These are phyloP conservation scores for Arthroderma sp. DNA, from an alignment of 2,329 filamentous ascomycete species.

Conservation along the genomic window DNA sequence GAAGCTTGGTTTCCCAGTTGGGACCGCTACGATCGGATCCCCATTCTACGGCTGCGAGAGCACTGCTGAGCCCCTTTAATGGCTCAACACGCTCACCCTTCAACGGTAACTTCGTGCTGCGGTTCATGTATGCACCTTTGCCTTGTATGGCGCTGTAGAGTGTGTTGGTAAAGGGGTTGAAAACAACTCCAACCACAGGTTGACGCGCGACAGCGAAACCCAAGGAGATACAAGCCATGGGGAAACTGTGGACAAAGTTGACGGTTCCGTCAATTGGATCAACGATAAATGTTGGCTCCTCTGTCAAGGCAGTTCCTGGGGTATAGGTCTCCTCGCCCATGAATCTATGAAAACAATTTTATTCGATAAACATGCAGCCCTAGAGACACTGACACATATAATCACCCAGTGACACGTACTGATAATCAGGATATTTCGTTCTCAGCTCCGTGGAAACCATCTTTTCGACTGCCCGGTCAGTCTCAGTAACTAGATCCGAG, in stretches of 20 bases:
- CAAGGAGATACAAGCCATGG: conserved; percentile 46
- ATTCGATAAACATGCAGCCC: background rate
- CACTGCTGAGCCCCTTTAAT: conserved; percentile 36
- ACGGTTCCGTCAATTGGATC: conserved; percentile 54
- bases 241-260: conserved; percentile 51
- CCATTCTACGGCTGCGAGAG: conserved; percentile 49
- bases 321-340: conserved; percentile 50
- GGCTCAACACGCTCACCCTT: conserved; percentile 29
- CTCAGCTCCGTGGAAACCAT: conserved; percentile 41
- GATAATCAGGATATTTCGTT: conserved; percentile 40
- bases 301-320: conserved; percentile 38
- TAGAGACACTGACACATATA: background rate
- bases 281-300: conserved; percentile 46
- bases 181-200: conserved; percentile 47
- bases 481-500: conserved; percentile 51
- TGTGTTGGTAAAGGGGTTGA: conserved; percentile 45
- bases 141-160: conserved; percentile 45
- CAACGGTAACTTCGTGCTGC: conserved; percentile 32
- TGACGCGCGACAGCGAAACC: conserved; percentile 39
- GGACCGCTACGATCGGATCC: conserved; percentile 43
- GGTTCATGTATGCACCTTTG: conserved; percentile 39
- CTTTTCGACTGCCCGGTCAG: conserved; percentile 48
- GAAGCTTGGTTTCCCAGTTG: conserved; percentile 44
- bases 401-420: conserved; percentile 20
- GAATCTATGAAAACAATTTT: conserved; percentile 24